Evolutionary conservation across 1,284 basidiomycete genomes (phyloP).

Genomic region (Cutaneotrichosporon spelunceum): DNA sequence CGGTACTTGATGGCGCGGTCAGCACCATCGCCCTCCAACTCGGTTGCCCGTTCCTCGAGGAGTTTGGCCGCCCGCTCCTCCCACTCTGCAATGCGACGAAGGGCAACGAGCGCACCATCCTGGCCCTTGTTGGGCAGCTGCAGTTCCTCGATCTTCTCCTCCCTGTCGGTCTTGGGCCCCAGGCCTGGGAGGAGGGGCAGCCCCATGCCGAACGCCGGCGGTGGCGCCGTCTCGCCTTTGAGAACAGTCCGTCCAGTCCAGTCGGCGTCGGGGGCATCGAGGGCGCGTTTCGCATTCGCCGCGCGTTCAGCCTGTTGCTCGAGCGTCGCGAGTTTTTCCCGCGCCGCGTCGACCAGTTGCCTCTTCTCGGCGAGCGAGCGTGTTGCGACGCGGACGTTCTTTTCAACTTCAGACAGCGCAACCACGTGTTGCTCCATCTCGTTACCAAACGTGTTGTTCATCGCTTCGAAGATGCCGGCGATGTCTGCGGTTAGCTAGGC

Average conservation of each 20-base stretch:
- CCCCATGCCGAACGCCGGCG: slow-evolving; percentile 23
- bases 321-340: slow-evolving; percentile 66
- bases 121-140: slow-evolving; percentile 57
- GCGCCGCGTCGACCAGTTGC: slow-evolving; percentile 72
- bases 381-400: slow-evolving; percentile 81
- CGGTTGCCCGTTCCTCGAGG: slow-evolving; percentile 65
- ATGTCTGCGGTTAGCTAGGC: slow-evolving; percentile 61
- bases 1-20: slow-evolving; percentile 86
- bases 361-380: slow-evolving; percentile 85
- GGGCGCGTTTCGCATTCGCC: slow-evolving; percentile 73
- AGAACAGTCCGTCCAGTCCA: slow-evolving; percentile 76
- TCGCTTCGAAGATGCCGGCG: slow-evolving; percentile 72
- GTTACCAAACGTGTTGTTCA: slow-evolving; percentile 71
- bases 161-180: slow-evolving; percentile 36
- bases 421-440: slow-evolving; percentile 88
- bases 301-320: slow-evolving; percentile 73
- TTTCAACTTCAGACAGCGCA: slow-evolving; percentile 76
- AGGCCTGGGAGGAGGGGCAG: slow-evolving; percentile 52
- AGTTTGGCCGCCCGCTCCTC: slow-evolving; percentile 71
- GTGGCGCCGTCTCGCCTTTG: slow-evolving; percentile 55
- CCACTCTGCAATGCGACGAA: slow-evolving; percentile 76
- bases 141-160: slow-evolving; percentile 3
- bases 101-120: slow-evolving; percentile 61
- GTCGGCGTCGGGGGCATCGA: slow-evolving; percentile 56
- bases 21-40: slow-evolving; percentile 71